Percentiles rank a stretch among this genome's conserved stretches.
Conservation (phyloP, 2,329 filamentous ascomycete genomes). For the Byssochlamys sp. region DNA sequence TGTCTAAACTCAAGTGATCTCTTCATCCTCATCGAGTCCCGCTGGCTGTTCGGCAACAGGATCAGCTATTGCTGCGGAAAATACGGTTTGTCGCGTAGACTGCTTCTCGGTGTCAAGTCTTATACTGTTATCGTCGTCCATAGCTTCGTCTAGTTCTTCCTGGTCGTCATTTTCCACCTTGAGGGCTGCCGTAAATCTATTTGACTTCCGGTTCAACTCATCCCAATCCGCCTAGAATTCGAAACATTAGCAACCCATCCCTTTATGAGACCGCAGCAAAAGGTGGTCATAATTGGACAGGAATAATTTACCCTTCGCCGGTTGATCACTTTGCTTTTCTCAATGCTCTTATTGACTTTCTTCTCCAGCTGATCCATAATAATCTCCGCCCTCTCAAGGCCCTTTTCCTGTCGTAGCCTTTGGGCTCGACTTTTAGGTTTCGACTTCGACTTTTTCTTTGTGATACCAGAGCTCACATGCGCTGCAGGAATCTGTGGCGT, state of each 20-base stretch:
- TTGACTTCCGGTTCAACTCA: constrained; percentile 28
- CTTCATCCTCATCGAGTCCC: constrained; percentile 29
- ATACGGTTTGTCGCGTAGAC: constrained; percentile 7
- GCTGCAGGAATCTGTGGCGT: constrained; percentile 37
- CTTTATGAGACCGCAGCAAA: not conserved
- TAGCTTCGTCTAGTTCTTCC: constrained; percentile 39
- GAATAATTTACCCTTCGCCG: constrained; percentile 31
- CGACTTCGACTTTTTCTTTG: constrained; percentile 39
- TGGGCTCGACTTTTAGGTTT: constrained; percentile 47
- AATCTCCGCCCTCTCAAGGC: constrained; percentile 47
- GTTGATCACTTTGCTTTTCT: constrained; percentile 40
- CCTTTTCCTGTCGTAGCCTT: constrained; percentile 44
- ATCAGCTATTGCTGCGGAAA: constrained; percentile 8
- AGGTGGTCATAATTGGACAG: constrained; percentile 1
- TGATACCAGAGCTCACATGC: constrained; percentile 43
- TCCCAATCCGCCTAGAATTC: constrained; percentile 30
- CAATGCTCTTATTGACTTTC: constrained; percentile 46
- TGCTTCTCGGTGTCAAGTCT: constrained; percentile 4
- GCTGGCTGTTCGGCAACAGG: constrained; percentile 18
- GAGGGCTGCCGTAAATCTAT: constrained; percentile 22
- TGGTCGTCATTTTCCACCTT: constrained; percentile 43
- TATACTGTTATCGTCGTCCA: constrained; percentile 18
- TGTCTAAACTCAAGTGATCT: constrained; percentile 32
- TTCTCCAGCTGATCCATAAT: constrained; percentile 46
- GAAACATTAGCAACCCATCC: not conserved